Percentiles rank a stretch among this genome's conserved stretches.
These are phyloP conservation scores for Hypseocharis bilobata DNA, from an alignment of 441 rosid species.

Conservation along the genomic window DNA sequence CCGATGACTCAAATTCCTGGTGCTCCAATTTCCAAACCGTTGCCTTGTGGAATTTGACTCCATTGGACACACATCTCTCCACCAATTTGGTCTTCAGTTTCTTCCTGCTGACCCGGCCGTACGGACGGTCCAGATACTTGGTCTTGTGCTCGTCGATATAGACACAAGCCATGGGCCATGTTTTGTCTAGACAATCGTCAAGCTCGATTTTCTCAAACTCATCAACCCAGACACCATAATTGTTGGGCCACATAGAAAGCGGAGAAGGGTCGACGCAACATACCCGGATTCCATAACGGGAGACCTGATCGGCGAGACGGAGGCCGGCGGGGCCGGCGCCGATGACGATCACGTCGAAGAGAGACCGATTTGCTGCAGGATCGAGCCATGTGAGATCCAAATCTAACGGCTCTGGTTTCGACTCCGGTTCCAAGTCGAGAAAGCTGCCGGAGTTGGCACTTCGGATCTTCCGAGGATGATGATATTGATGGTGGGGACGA, in stretches of 20 bases:
- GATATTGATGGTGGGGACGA: slow-evolving; percentile 11
- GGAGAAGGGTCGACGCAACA: slow-evolving; percentile 68
- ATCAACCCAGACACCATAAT: slow-evolving; percentile 72
- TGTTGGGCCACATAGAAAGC: slow-evolving; percentile 50
- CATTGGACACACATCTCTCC: slow-evolving; percentile 38
- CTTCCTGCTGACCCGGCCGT: slow-evolving; percentile 47
- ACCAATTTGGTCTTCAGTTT: slow-evolving; percentile 38
- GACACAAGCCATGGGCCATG: slow-evolving; percentile 50
- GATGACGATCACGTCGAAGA: slow-evolving; percentile 43
- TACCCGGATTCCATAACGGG: slow-evolving; percentile 43
- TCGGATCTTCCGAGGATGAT: slow-evolving; percentile 11
- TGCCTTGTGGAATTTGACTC: slow-evolving; percentile 45
- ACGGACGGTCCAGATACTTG: slow-evolving; percentile 47
- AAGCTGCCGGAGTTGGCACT: slow-evolving; percentile 34
- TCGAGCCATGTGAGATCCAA: slow-evolving; percentile 35
- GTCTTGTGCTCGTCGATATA: slow-evolving; percentile 36
- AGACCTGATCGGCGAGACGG: slow-evolving; percentile 54
- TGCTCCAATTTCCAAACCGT: slow-evolving; percentile 53
- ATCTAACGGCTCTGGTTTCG: slow-evolving; percentile 28
- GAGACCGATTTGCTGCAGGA: slow-evolving; percentile 27
- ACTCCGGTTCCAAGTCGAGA: slow-evolving; percentile 39
- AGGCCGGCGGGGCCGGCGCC: slow-evolving; percentile 66
- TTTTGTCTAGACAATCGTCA: slow-evolving; percentile 43
- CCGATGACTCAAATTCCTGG: slow-evolving; percentile 39
- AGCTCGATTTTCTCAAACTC: slow-evolving; percentile 52